phyloP scores from a whole-genome alignment of 306 rosid genomes.

The Elaeagnus macrophylla region DNA sequence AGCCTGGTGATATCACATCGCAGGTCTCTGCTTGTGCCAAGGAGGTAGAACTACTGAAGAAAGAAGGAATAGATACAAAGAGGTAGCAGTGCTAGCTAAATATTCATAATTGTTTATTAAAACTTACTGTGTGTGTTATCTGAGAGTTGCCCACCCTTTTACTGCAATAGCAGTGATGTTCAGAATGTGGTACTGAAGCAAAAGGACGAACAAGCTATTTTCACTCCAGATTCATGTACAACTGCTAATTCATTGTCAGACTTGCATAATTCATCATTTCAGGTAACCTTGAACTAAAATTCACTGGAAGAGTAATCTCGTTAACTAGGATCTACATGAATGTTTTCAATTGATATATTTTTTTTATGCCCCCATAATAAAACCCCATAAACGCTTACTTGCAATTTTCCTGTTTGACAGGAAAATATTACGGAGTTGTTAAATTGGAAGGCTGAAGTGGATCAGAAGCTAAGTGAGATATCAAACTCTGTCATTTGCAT shows the following conservation, averaged over 20 bases:
- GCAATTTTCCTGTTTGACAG: constrained; percentile 28
- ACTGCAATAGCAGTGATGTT: constrained; percentile 29
- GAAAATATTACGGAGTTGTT: constrained; percentile 63
- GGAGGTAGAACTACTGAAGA: constrained; percentile 24
- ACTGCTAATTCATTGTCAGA: constrained; percentile 61
- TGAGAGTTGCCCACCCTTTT: constrained; percentile 17
- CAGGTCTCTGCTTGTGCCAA: constrained; percentile 16
- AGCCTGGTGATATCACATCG: constrained; percentile 14
- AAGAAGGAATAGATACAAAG: constrained; percentile 20
- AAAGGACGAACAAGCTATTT: constrained; percentile 43
- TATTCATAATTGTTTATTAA: neutral
- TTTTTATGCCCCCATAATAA: neutral
- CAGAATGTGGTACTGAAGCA: constrained; percentile 31
- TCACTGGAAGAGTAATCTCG: too few species aligned
- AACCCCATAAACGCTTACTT: constrained; percentile 6
- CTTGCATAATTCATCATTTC: constrained; percentile 45
- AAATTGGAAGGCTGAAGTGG: constrained; percentile 72
- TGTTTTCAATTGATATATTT: neutral
- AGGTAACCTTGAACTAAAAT: constrained; percentile 35
- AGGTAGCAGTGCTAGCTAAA: neutral
- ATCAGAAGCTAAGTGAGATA: constrained; percentile 58
- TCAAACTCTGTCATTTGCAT: constrained; percentile 46
- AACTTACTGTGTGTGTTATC: neutral
- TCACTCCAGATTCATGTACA: constrained; percentile 67
- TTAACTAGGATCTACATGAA: too few species aligned